These are phyloP conservation scores for Fusarium beomiforme DNA, from an alignment of 2,329 filamentous ascomycete genomes.

Conservation along the genomic window DNA sequence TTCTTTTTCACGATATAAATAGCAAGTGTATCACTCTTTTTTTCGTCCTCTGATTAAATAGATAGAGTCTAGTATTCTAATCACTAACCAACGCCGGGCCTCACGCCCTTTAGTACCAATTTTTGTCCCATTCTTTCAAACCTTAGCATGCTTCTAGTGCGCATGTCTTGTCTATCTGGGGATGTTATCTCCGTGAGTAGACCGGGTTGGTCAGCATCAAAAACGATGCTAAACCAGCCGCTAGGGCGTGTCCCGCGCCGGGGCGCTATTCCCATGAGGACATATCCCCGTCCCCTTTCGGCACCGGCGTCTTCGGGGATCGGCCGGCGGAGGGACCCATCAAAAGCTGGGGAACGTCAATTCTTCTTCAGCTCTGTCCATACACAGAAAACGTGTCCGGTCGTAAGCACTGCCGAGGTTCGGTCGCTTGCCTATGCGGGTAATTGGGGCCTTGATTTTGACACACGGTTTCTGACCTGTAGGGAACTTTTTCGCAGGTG, in stretches of 20 bases:
- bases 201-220: background rate
- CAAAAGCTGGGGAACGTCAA: conserved; percentile 11
- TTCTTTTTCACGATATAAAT: background rate
- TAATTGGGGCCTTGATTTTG: conserved; percentile 18
- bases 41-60: background rate
- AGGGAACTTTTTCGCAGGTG: too few relatives aligned
- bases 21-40: background rate
- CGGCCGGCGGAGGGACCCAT: conserved; percentile 18
- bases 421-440: conserved; percentile 10
- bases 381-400: conserved; percentile 13
- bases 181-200: conserved; percentile 30
- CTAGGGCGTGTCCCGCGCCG: background rate
- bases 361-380: conserved; percentile 20
- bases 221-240: background rate
- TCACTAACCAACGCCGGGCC: background rate
- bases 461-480: background rate
- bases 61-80: background rate
- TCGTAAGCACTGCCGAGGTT: conserved; percentile 10
- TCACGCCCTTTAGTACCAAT: background rate
- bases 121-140: background rate
- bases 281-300: conserved; percentile 34
- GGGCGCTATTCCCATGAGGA: conserved; percentile 41
- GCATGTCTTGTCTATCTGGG: conserved; percentile 28
- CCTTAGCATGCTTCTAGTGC: background rate
- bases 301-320: conserved; percentile 34